These are phyloP conservation scores for Acer negundo DNA, from an alignment of 345 rosid genomes.

Conservation along the genomic window DNA sequence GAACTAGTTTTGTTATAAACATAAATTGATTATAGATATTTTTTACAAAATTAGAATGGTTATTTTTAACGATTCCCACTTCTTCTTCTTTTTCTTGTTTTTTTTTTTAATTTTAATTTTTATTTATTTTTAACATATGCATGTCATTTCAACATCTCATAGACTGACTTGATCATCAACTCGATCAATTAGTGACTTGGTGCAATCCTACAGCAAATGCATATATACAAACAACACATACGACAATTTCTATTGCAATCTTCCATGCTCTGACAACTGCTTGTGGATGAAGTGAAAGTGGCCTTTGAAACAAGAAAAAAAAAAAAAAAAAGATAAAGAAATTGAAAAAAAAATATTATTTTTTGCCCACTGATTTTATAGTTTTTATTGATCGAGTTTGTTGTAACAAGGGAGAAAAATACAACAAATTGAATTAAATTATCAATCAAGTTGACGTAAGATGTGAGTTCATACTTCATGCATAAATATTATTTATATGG, in stretches of 20 bases:
- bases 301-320: not conserved
- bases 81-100: too few relatives aligned
- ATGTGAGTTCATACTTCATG: not conserved
- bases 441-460: not conserved
- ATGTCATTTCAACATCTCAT: conserved; percentile 2
- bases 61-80: too few relatives aligned
- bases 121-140: not conserved
- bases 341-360: not conserved
- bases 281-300: not conserved
- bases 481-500: too few relatives aligned
- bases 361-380: not conserved
- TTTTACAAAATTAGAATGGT: too few relatives aligned
- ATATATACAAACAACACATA: conserved; percentile 3
- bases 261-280: not conserved
- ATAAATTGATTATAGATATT: too few relatives aligned
- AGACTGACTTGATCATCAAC: not conserved
- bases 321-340: not conserved
- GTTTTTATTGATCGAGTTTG: not conserved
- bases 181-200: not conserved
- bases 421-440: too few relatives aligned
- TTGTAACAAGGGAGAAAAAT: too few relatives aligned
- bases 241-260: too few relatives aligned
- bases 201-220: not conserved
- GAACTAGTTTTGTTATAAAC: too few relatives aligned
- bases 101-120: too few relatives aligned